phyloP scores from a whole-genome alignment of 345 rosid species.

The Populus nigra region DNA sequence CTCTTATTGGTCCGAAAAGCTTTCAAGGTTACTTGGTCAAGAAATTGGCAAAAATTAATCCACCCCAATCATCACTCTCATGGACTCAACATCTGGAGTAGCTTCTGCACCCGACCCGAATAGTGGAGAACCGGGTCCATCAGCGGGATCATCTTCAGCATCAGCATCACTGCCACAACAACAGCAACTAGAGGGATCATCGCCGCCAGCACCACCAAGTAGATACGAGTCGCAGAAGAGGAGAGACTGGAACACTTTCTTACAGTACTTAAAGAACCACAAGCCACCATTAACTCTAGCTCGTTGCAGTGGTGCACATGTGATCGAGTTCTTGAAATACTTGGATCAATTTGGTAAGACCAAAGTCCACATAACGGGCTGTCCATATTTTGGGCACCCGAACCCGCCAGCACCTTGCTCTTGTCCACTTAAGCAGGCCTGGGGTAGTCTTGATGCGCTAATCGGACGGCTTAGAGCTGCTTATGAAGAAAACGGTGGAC shows the following conservation, averaged over 20 bases:
- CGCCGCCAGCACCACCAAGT: conserved; percentile 18
- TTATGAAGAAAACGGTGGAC: conserved; percentile 32
- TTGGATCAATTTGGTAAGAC: conserved; percentile 37
- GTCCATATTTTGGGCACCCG: conserved; percentile 33
- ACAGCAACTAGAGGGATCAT: not conserved
- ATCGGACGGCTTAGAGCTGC: conserved; percentile 35
- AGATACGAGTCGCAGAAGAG: conserved; percentile 38
- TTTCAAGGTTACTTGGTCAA: not conserved
- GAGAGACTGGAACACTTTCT: conserved; percentile 36
- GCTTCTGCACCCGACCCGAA: conserved; percentile 1
- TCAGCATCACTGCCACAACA: not conserved
- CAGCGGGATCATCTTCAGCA: not conserved
- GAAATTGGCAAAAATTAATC: not conserved
- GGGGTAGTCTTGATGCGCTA: conserved; percentile 38
- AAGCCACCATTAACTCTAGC: conserved; percentile 32
- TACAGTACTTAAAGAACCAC: conserved; percentile 30
- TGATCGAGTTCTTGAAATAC: conserved; percentile 35
- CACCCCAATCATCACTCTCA: not conserved
- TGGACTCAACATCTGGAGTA: conserved; percentile 22
- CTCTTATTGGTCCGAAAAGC: not conserved
- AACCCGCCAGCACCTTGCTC: conserved; percentile 33
- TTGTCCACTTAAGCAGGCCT: conserved; percentile 33
- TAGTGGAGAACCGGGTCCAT: conserved; percentile 8
- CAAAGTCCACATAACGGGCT: conserved; percentile 31
- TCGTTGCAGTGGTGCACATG: conserved; percentile 38